phyloP scores from a whole-genome alignment of 305 asterid genomes.

The Fraxinus platypoda region DNA sequence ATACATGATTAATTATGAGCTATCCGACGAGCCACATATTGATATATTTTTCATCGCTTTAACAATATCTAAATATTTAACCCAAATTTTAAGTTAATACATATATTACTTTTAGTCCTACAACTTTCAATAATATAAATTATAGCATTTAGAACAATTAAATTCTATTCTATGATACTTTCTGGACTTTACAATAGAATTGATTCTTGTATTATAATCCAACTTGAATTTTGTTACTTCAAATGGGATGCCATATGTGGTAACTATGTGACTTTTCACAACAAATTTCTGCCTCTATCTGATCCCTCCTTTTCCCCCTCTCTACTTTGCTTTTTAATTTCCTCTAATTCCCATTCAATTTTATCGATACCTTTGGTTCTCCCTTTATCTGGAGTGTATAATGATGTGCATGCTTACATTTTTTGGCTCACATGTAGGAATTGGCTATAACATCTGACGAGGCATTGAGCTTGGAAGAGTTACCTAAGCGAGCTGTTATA shows the following conservation, averaged over 20 bases:
- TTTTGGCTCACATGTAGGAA: constrained; percentile 47
- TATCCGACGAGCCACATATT: too few species aligned
- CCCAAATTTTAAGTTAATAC: too few species aligned
- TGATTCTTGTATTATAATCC: neutral
- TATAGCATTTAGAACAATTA: too few species aligned
- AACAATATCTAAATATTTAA: too few species aligned
- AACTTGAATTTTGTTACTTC: neutral
- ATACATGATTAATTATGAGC: too few species aligned
- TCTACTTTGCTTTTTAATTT: neutral
- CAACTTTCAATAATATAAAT: too few species aligned
- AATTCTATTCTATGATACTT: too few species aligned
- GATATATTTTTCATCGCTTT: too few species aligned
- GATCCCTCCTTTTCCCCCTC: neutral
- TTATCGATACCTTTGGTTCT: constrained; percentile 1
- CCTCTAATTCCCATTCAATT: neutral
- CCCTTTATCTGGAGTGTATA: neutral
- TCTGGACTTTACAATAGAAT: too few species aligned
- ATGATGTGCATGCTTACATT: neutral
- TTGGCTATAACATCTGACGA: constrained; percentile 94
- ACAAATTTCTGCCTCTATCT: neutral
- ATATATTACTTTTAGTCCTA: too few species aligned
- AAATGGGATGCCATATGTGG: neutral
- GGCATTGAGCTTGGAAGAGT: constrained; percentile 96
- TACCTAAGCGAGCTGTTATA: constrained; percentile 79
- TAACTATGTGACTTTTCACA: neutral